phyloP scores from a whole-genome alignment of 352 stramenopile genomes.

The Globisporangium okanoganense region DNA sequence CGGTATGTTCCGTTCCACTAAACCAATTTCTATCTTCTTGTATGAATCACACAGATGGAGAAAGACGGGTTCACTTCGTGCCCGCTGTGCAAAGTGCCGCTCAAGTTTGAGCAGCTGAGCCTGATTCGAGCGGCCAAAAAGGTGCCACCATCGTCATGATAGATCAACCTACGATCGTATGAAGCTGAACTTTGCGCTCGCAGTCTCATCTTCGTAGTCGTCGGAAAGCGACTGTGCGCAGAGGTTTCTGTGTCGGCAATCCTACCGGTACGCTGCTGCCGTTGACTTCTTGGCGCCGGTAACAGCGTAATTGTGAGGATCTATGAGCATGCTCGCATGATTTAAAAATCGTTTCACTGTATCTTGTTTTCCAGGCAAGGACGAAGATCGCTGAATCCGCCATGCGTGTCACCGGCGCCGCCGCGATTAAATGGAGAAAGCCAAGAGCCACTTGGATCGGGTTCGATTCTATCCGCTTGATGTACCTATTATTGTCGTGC shows the following conservation, averaged over 20 bases:
- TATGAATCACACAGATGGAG: slow-evolving; percentile 42
- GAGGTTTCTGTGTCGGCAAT: slow-evolving; percentile 9
- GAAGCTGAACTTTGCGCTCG: not conserved
- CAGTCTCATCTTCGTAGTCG: slow-evolving; percentile 3
- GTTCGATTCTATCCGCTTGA: not conserved
- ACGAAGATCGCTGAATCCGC: slow-evolving; percentile 7
- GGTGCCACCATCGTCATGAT: not conserved
- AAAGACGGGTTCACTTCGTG: slow-evolving; percentile 70
- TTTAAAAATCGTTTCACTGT: not conserved
- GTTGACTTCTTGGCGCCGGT: not conserved
- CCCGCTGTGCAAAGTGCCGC: slow-evolving; percentile 69
- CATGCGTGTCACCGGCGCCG: not conserved
- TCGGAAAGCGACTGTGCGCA: slow-evolving; percentile 1
- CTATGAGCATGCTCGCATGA: not conserved
- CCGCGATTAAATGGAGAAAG: slow-evolving; percentile 3
- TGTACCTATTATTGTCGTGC: not conserved
- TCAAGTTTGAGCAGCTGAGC: slow-evolving; percentile 66
- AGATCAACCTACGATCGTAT: not conserved
- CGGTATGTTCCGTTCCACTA: not conserved
- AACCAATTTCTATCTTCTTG: not conserved
- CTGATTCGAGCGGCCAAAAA: slow-evolving; percentile 66
- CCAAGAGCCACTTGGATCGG: not conserved
- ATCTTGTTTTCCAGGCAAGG: not conserved
- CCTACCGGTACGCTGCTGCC: not conserved
- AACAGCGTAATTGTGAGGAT: not conserved